Base-by-base conservation (phyloP, 202 grass and related monocot genomes). In the Schoenoplectus triqueter region DNA sequence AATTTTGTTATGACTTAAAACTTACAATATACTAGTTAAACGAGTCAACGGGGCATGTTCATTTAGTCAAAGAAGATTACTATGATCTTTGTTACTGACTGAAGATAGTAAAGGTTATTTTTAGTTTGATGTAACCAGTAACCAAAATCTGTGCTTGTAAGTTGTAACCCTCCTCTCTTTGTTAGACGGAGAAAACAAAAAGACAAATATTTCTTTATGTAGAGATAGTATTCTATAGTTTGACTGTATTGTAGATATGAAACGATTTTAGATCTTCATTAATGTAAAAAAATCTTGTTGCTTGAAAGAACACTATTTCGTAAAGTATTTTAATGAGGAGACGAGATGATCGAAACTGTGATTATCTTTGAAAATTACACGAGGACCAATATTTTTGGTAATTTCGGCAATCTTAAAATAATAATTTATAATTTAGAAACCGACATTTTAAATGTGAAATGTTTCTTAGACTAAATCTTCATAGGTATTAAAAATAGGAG, bases 1-100 rank as follows among this genome's bases (percentile, higher is more conserved):
- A 59, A 21, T 20, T 49, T 62, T 47, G 2, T 4, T 69, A 47
- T 39, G 50, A 57, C 73, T 77, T 31, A 31, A 31, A 59, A 73
- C 9, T 5, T 86, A 19, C 40, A 57, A 77, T 69, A 40, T 61
- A 73, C 41, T 21, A 7, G 20, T 73, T 73, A 6, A 81, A 77
- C 3, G 51, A 57, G 70, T 11, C 46, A 51, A 10, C 44, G 14
- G 68, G 68, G 17, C 14, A 47, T 17, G 5, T 6, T 71, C 3
- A 6, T 13, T 39, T 31, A 31, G 49, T 31, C 71, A 51, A 18
- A 54, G 71, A 19, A 75, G 18, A 75, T 74, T 75, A 54, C 48
- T 75, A 11, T 40, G 19, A 40, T 54, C 7, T 39, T 56, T 55
- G 50, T 54, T 76, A 15, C 11, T 3, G 10, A 13, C 3, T 21